These are phyloP conservation scores for Komagataella kurtzmanii DNA, from an alignment of 805 yeast genomes.

Conservation along the genomic window DNA sequence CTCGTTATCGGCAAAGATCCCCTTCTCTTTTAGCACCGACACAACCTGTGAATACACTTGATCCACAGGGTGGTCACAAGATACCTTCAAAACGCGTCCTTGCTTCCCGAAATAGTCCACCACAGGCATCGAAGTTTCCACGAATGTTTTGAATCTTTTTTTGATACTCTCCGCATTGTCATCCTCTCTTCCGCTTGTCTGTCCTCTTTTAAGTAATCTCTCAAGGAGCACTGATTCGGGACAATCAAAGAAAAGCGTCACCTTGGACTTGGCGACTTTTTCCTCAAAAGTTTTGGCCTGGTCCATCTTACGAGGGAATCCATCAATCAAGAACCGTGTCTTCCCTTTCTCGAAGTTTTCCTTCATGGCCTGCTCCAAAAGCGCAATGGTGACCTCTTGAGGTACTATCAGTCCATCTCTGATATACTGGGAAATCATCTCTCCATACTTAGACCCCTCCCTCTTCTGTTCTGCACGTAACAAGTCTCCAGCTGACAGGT, in stretches of 20 bases:
- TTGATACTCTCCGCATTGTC: slow-evolving; percentile 85
- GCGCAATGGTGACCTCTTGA: slow-evolving; percentile 77
- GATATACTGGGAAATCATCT: slow-evolving; percentile 70
- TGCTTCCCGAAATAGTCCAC: slow-evolving; percentile 69
- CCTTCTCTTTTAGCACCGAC: slow-evolving; percentile 40
- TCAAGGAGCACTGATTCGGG: slow-evolving; percentile 74
- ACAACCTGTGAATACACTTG: slow-evolving; percentile 61
- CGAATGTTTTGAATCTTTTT: slow-evolving; percentile 77
- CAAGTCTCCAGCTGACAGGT: slow-evolving; percentile 92
- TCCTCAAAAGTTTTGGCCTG: slow-evolving; percentile 92
- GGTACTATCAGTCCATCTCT: slow-evolving; percentile 89
- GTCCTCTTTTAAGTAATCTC: slow-evolving; percentile 80
- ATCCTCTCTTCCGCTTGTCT: slow-evolving; percentile 89
- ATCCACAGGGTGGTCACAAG: slow-evolving; percentile 73
- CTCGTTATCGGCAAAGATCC: slow-evolving; percentile 5
- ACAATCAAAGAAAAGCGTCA: slow-evolving; percentile 69
- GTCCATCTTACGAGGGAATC: slow-evolving; percentile 97
- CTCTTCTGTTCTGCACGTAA: slow-evolving; percentile 85
- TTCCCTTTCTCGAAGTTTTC: slow-evolving; percentile 35
- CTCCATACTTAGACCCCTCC: slow-evolving; percentile 72
- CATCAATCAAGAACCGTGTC: slow-evolving; percentile 73
- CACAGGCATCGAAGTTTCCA: slow-evolving; percentile 89
- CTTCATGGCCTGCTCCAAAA: slow-evolving; percentile 67
- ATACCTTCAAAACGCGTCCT: slow-evolving; percentile 62
- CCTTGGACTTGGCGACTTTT: slow-evolving; percentile 51